Evolutionary conservation across 495 filamentous ascomycete species (phyloP).

Genomic region (Cercophora samala): DNA sequence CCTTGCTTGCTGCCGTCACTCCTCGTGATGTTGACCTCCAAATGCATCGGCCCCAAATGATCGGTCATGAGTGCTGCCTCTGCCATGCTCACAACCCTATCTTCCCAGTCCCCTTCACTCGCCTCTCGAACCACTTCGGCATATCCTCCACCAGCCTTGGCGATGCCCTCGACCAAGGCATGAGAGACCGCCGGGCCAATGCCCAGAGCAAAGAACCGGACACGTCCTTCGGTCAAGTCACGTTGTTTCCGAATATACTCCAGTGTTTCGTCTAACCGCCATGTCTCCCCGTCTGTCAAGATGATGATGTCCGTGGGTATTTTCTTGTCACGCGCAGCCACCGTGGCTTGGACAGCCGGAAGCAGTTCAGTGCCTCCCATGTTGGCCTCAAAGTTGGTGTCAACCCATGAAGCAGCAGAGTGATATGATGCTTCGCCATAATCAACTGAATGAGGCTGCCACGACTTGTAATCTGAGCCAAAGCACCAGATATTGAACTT

Average conservation of each 20-base stretch:
- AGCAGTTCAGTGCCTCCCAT: conserved; percentile 23
- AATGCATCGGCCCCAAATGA: conserved; percentile 18
- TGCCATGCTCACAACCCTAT: conserved; percentile 20
- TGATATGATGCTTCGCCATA: conserved; percentile 11
- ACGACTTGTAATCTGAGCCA: conserved; percentile 13
- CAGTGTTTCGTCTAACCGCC: conserved; percentile 18
- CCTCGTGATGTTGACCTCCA: conserved; percentile 7
- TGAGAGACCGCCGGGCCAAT: conserved; percentile 21
- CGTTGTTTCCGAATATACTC: conserved; percentile 13
- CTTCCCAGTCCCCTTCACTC: conserved; percentile 19
- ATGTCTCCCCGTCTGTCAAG: conserved; percentile 21
- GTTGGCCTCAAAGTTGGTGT: background rate
- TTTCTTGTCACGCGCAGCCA: conserved; percentile 7
- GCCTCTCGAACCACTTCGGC: conserved; percentile 18
- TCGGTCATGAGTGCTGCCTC: conserved; percentile 20
- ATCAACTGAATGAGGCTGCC: conserved; percentile 14
- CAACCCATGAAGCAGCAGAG: conserved; percentile 11
- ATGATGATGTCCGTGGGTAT: conserved; percentile 18
- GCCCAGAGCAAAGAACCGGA: conserved; percentile 23
- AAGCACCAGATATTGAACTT: conserved; percentile 26
- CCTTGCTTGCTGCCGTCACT: conserved; percentile 5
- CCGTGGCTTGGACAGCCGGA: conserved; percentile 15
- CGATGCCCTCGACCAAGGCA: conserved; percentile 22
- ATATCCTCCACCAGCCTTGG: conserved; percentile 21
- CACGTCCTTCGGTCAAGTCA: conserved; percentile 12